A percentile compares a stretch with the other conserved stretches of the same genome.
phyloP scores from a whole-genome alignment of 73 alveolate genomes.

The Urostyla sp. region DNA sequence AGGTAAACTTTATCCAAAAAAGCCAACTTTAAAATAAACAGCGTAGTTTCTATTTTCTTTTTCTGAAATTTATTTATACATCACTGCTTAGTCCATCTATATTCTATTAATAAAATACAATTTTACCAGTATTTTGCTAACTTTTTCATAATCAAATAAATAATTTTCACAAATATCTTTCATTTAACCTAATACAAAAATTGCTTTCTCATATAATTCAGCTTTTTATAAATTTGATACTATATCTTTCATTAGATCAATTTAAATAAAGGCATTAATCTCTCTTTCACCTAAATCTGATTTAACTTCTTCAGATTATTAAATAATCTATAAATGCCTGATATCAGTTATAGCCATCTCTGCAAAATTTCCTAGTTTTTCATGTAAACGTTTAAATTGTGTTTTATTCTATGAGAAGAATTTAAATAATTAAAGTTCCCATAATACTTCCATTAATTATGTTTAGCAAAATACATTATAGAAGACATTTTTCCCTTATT shows the following conservation, averaged over 20 bases:
- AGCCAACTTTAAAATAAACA: constrained; percentile 40
- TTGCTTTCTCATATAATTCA: constrained; percentile 44
- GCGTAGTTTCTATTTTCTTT: constrained; percentile 46
- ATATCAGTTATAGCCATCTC: constrained; percentile 41
- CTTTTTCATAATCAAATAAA: constrained; percentile 29
- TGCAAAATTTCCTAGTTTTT: constrained; percentile 13
- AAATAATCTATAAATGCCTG: constrained; percentile 8
- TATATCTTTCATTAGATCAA: constrained; percentile 4
- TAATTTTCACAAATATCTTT: constrained; percentile 38
- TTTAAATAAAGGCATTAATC: constrained; percentile 11
- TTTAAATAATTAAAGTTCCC: constrained; percentile 42
- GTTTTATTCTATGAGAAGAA: constrained; percentile 10
- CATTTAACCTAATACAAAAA: constrained; percentile 10
- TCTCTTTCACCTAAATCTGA: constrained; percentile 23
- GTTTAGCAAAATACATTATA: constrained; percentile 26
- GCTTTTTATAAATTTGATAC: constrained; percentile 29
- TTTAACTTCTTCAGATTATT: constrained; percentile 15
- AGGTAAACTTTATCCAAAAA: constrained; percentile 49
- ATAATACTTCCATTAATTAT: constrained; percentile 34
- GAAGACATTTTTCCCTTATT: background rate
- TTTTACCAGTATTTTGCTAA: constrained; percentile 38
- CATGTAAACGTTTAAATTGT: background rate
- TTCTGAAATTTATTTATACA: constrained; percentile 13
- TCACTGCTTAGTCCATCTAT: constrained; percentile 19
- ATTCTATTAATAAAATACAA: background rate